Evolutionary conservation across 192 early-diverging fungal genomes (phyloP), one percentile per base, ranked within the genome.

Genomic region (Helicostylum pulchrum): DNA sequence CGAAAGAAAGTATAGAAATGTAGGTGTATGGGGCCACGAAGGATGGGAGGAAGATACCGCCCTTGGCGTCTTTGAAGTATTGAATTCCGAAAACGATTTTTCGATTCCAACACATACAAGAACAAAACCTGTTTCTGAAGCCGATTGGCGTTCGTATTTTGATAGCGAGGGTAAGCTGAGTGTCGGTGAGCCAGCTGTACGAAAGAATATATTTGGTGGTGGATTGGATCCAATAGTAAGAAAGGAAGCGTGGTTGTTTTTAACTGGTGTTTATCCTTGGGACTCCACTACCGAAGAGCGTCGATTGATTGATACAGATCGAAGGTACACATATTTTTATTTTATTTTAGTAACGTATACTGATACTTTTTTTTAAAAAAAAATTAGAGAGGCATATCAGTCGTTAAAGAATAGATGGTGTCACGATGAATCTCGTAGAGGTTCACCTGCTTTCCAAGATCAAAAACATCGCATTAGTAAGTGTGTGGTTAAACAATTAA

Each of bases 241-340:
- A 19, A 83, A 87, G 7, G 80, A 91, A 26, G 92, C 93, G 8
- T 98, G 94, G 94, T 90, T 92, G 61, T 99, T 91, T 66, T 78
- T 99, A 53, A 72, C 94, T 34, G 82, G 80, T 12, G 80, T 97
- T 4, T 95, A 91, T 67, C 82, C 92, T 11, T 99, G 92, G 92
- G 71, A 80, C 23, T 90, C 88, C 6, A 90, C 87, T 20, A 87
- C 89, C 30, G 75, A 63, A 9, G 88, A 94, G 72, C 86, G 94
- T 53, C 68, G 79, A 1, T 73, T 68, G 5, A 80, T 92, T 15
- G 71, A 73, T 11, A 52, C 68, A 3, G 65, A 68, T 1, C 82
- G 85, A 57, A 70, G 61, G 90, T 88, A 79, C 6, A 21, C 23
- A 43, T 7, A 19, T 20, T 12, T 57, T 43, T 31, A 4, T 15